Evolutionary conservation across 2,329 filamentous ascomycete genomes (phyloP).

Genomic region (Hypoxylon sp.): DNA sequence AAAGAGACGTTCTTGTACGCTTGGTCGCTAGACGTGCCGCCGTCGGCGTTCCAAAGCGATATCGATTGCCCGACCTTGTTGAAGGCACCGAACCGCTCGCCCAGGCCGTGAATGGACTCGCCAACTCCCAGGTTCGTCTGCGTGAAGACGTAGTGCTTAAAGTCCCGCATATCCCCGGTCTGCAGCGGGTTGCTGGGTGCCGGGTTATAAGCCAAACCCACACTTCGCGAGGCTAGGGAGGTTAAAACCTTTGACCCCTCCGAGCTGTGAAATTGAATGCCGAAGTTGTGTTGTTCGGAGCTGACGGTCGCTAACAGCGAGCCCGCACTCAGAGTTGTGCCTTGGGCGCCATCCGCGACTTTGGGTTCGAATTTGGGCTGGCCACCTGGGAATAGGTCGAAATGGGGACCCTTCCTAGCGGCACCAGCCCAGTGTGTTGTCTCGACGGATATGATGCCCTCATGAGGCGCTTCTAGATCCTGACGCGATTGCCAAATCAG

Average conservation of each 20-base stretch:
- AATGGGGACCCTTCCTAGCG: conserved; percentile 64
- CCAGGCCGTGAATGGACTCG: conserved; percentile 79
- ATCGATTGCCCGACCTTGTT: conserved; percentile 80
- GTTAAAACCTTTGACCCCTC: conserved; percentile 64
- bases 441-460: conserved; percentile 70
- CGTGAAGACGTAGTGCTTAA: conserved; percentile 68
- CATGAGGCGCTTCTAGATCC: conserved; percentile 67
- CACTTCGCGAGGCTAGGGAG: conserved; percentile 65
- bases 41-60: conserved; percentile 72
- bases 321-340: conserved; percentile 64
- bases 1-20: conserved; percentile 80
- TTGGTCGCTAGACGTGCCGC: conserved; percentile 75
- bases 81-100: conserved; percentile 80
- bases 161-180: conserved; percentile 64
- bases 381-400: conserved; percentile 67
- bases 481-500: conserved; percentile 41
- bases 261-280: conserved; percentile 65
- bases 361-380: conserved; percentile 56
- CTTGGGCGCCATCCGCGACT: conserved; percentile 56
- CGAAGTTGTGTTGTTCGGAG: conserved; percentile 62
- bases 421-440: conserved; percentile 69
- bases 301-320: conserved; percentile 64
- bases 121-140: conserved; percentile 67
- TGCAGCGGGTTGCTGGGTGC: conserved; percentile 64
- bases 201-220: conserved; percentile 68